These are phyloP conservation scores for Coffea humblotiana DNA, from an alignment of 305 asterid species.

Conservation along the genomic window DNA sequence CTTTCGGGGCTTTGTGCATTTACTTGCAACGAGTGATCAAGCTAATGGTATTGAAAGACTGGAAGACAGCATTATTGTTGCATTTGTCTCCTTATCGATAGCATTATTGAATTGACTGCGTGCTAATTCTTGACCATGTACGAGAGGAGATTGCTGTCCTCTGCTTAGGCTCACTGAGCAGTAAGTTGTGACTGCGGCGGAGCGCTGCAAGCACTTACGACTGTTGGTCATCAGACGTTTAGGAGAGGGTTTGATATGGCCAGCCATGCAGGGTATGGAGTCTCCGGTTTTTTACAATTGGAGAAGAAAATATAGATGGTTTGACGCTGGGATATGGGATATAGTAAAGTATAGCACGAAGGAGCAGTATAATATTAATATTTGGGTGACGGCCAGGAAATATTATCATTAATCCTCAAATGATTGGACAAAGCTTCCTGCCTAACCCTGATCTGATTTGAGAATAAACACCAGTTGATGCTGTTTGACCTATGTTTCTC, in stretches of 20 bases:
- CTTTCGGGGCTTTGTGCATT: neutral
- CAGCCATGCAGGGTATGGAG: neutral
- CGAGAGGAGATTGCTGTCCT: neutral
- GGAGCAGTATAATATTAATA: no score
- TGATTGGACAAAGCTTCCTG: constrained; percentile 8
- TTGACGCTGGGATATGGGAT: neutral
- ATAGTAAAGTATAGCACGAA: no score
- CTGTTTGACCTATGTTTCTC: neutral
- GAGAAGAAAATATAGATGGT: neutral
- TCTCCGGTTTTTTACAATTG: neutral
- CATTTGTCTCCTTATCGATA: constrained; percentile 8
- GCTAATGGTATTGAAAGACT: neutral
- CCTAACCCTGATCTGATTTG: constrained; percentile 11
- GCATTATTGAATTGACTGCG: neutral
- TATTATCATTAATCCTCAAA: constrained; percentile 8
- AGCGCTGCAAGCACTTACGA: neutral
- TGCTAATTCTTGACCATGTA: constrained; percentile 1
- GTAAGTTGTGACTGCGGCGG: neutral
- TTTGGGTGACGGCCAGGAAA: neutral
- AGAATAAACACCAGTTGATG: neutral
- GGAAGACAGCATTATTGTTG: neutral
- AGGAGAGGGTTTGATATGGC: neutral
- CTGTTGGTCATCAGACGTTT: neutral
- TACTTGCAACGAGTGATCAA: constrained; percentile 8
- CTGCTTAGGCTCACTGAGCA: neutral